Evolutionary conservation across 331 rosid genomes (phyloP).

Genomic region (Phaseolus coccineus): DNA sequence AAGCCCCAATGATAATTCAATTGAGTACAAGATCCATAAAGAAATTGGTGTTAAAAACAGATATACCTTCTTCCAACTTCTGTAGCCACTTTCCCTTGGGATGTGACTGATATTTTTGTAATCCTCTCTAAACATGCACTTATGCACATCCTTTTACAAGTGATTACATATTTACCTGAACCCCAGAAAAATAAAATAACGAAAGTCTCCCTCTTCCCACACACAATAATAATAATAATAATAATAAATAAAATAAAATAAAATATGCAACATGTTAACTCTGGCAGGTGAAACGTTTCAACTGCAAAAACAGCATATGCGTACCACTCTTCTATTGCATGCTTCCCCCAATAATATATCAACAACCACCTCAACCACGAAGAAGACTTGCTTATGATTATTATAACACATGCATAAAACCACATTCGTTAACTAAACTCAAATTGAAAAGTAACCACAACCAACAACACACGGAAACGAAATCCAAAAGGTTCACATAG

Average conservation of each 20-base stretch:
- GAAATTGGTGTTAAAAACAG: background rate
- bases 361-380: constrained; percentile 13
- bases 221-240: background rate
- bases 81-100: background rate
- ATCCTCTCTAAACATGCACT: background rate
- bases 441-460: constrained; percentile 10
- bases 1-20: background rate
- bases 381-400: background rate
- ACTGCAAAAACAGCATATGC: constrained; percentile 12
- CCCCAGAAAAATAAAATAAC: background rate
- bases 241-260: too few relatives aligned
- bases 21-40: background rate
- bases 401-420: background rate
- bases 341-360: background rate
- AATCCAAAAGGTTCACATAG: background rate
- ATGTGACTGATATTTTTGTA: background rate
- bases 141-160: background rate
- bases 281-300: background rate
- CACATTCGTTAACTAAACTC: constrained; percentile 14
- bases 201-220: background rate
- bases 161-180: background rate
- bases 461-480: background rate
- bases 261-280: background rate
- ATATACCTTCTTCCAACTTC: background rate
- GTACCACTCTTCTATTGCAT: background rate